A percentile compares a stretch with the other conserved stretches of the same genome.
These are phyloP conservation scores for Paspalum vaginatum DNA, from an alignment of 176 grass and related monocot species.

Conservation along the genomic window DNA sequence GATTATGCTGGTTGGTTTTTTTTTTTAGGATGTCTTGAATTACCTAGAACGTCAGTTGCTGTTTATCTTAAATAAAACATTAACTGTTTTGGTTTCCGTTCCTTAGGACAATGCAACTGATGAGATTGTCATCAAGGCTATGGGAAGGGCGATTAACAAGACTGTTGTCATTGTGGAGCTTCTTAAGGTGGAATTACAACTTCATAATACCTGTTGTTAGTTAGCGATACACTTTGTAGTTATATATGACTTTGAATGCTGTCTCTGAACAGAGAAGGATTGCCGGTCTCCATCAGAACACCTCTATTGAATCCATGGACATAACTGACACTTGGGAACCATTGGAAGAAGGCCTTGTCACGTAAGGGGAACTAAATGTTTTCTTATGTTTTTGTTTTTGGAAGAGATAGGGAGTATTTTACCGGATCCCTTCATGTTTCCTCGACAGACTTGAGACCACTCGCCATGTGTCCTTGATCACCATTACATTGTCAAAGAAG, in stretches of 20 bases:
- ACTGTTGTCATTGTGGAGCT: conserved; percentile 66
- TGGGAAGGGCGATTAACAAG: conserved; percentile 80
- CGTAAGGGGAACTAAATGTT: conserved; percentile 31
- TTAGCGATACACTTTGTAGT: neutral
- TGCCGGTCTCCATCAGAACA: conserved; percentile 68
- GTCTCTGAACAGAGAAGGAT: conserved; percentile 64
- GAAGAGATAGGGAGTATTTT: neutral
- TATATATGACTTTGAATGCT: neutral
- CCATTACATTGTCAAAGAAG: conserved; percentile 74
- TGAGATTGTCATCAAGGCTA: conserved; percentile 68
- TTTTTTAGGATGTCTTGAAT: neutral
- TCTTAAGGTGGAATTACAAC: conserved; percentile 51
- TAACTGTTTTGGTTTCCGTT: neutral
- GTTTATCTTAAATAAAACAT: neutral
- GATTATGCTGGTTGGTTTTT: neutral
- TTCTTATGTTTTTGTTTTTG: neutral
- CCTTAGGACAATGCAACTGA: conserved; percentile 46
- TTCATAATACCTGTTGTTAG: neutral
- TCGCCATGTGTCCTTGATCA: conserved; percentile 75
- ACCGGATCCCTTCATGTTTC: neutral
- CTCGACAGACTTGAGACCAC: conserved; percentile 66
- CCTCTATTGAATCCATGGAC: conserved; percentile 57
- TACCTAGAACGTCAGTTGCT: neutral
- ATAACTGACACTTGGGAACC: conserved; percentile 87
- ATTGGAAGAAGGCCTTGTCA: conserved; percentile 69